Conservation (phyloP, 1,284 basidiomycete species). For the Irpex lacteus region DNA sequence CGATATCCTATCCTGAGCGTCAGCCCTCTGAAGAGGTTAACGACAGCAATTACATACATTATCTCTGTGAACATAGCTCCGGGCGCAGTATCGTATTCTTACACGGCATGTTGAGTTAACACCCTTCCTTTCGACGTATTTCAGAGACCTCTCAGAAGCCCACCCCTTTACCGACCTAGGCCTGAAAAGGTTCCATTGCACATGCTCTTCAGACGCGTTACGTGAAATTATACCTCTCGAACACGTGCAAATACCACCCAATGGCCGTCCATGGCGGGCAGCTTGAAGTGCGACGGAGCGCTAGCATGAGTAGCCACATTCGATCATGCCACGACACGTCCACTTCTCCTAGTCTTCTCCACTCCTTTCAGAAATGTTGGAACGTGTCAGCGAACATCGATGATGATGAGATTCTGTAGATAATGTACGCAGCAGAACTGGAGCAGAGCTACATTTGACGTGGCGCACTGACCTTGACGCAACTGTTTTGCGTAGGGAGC, state of each 20-base stretch:
- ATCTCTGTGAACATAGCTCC: background rate
- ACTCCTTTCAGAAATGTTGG: too few relatives aligned
- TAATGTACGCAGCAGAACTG: too few relatives aligned
- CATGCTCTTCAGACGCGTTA: background rate
- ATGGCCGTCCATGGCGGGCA: too few relatives aligned
- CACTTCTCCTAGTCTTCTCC: too few relatives aligned
- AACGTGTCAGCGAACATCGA: too few relatives aligned
- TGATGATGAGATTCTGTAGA: too few relatives aligned
- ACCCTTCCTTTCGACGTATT: background rate
- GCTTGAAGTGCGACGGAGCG: background rate
- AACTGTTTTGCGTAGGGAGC: background rate
- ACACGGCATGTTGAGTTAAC: too few relatives aligned
- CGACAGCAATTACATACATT: background rate
- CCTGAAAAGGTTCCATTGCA: too few relatives aligned
- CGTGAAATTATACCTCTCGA: background rate
- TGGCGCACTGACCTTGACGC: background rate
- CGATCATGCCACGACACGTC: too few relatives aligned
- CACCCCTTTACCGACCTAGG: background rate
- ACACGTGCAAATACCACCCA: background rate
- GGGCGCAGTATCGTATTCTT: background rate
- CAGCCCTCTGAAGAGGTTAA: background rate
- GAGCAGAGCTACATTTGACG: too few relatives aligned
- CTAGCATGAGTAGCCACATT: background rate
- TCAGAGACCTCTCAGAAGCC: background rate
- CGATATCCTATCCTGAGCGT: background rate